Percentiles rank a stretch among this genome's conserved stretches.
Conservation (phyloP, 768 basidiomycete genomes). For the Pleurotus giganteus region DNA sequence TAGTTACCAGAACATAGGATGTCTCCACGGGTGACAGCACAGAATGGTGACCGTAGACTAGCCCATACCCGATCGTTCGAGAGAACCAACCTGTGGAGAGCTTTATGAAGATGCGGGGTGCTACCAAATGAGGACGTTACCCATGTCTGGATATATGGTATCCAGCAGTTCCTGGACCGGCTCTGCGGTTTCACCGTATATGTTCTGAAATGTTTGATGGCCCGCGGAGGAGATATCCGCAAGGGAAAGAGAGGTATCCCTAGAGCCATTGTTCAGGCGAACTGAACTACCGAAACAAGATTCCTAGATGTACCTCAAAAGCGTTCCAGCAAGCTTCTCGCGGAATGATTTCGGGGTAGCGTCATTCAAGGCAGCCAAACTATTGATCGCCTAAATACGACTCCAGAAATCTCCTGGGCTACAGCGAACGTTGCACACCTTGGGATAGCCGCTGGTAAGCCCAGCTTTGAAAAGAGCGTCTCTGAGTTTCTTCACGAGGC, state of each 20-base stretch:
- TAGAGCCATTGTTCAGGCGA: slow-evolving; percentile 16
- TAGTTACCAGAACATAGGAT: slow-evolving; percentile 58
- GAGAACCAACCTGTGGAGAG: slow-evolving; percentile 47
- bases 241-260: slow-evolving; percentile 39
- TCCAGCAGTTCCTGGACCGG: slow-evolving; percentile 46
- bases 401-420: neutral
- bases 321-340: slow-evolving; percentile 48
- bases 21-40: slow-evolving; percentile 52
- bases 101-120: slow-evolving; percentile 1
- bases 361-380: slow-evolving; percentile 47
- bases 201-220: slow-evolving; percentile 37
- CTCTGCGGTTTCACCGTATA: slow-evolving; percentile 57
- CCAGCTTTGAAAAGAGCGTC: slow-evolving; percentile 66
- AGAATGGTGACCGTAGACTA: slow-evolving; percentile 47
- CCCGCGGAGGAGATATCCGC: slow-evolving; percentile 44
- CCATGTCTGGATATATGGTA: slow-evolving; percentile 60
- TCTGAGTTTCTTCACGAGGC: slow-evolving; percentile 53
- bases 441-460: slow-evolving; percentile 54
- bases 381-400: slow-evolving; percentile 51
- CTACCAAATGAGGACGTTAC: slow-evolving; percentile 30
- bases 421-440: slow-evolving; percentile 34
- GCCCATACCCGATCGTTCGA: slow-evolving; percentile 54
- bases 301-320: neutral
- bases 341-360: slow-evolving; percentile 50
- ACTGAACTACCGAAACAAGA: neutral